A percentile compares a stretch with the other conserved stretches of the same genome.
phyloP scores from a whole-genome alignment of 1,139 yeast genomes.

The Yamadazyma atmosphaerica region DNA sequence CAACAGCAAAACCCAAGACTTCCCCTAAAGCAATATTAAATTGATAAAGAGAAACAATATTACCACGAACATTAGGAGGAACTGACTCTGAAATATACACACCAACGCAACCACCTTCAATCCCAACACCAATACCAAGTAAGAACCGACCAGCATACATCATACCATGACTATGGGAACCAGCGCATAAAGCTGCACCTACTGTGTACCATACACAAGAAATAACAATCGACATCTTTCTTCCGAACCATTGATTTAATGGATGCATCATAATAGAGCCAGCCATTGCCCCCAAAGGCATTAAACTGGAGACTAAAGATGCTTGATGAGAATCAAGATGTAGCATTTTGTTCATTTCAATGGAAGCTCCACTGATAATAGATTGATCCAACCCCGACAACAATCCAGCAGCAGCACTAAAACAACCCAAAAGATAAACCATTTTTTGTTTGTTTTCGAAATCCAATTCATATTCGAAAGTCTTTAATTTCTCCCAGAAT shows the following conservation, averaged over 20 bases:
- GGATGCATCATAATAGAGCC: slow-evolving; percentile 53
- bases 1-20: slow-evolving; percentile 54
- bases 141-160: slow-evolving; percentile 56
- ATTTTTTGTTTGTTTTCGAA: slow-evolving; percentile 46
- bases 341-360: slow-evolving; percentile 46
- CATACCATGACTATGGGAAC: slow-evolving; percentile 41
- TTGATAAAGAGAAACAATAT: slow-evolving; percentile 54
- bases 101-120: slow-evolving; percentile 61
- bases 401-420: slow-evolving; percentile 60
- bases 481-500: background rate
- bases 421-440: slow-evolving; percentile 47
- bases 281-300: slow-evolving; percentile 62
- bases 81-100: slow-evolving; percentile 59
- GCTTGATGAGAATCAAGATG: slow-evolving; percentile 32
- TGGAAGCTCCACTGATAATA: slow-evolving; percentile 57
- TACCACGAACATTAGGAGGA: slow-evolving; percentile 56
- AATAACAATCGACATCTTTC: slow-evolving; percentile 50
- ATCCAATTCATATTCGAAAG: slow-evolving; percentile 10
- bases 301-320: slow-evolving; percentile 51
- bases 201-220: slow-evolving; percentile 56
- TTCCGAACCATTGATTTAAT: slow-evolving; percentile 49
- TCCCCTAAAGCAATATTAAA: slow-evolving; percentile 58
- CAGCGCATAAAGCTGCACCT: slow-evolving; percentile 58
- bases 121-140: slow-evolving; percentile 56
- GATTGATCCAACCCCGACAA: slow-evolving; percentile 60